These are phyloP conservation scores for Allium sativum DNA, from an alignment of 106 monocot species.

Conservation along the genomic window DNA sequence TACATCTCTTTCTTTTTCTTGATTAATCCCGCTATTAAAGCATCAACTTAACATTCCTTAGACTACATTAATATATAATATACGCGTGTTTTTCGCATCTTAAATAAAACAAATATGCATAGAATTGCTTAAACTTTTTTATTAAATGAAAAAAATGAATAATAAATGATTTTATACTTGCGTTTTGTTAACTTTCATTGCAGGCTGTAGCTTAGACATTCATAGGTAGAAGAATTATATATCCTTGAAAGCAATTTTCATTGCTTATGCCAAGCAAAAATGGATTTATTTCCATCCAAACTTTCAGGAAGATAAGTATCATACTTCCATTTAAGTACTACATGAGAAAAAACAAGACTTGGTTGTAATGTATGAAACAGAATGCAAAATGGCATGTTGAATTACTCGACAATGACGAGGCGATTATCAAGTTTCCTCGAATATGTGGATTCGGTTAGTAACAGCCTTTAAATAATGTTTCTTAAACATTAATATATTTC, in stretches of 20 bases:
- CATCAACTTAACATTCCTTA: neutral
- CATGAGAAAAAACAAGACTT: neutral
- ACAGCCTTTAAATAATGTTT: neutral
- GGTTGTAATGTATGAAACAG: too few relatives aligned
- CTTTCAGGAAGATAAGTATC: constrained; percentile 53
- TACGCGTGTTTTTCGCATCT: neutral
- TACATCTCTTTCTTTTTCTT: neutral
- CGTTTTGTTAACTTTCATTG: too few relatives aligned
- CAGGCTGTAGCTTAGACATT: constrained; percentile 83
- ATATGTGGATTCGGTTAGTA: constrained; percentile 54
- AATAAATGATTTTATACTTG: too few relatives aligned
- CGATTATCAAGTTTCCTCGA: constrained; percentile 75
- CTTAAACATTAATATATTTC: too few relatives aligned
- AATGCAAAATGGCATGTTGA: constrained; percentile 39
- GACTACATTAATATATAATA: neutral
- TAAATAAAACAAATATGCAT: too few relatives aligned
- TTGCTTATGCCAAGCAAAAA: constrained; percentile 78
- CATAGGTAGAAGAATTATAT: constrained; percentile 38
- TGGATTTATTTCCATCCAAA: constrained; percentile 65
- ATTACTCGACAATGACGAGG: constrained; percentile 66
- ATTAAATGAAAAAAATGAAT: too few relatives aligned
- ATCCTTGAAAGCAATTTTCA: constrained; percentile 66
- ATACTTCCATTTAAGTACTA: neutral
- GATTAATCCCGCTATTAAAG: too few relatives aligned
- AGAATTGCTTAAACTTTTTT: too few relatives aligned